phyloP scores from a whole-genome alignment of 2,329 filamentous ascomycete genomes.

The Geosmithia morbida region DNA sequence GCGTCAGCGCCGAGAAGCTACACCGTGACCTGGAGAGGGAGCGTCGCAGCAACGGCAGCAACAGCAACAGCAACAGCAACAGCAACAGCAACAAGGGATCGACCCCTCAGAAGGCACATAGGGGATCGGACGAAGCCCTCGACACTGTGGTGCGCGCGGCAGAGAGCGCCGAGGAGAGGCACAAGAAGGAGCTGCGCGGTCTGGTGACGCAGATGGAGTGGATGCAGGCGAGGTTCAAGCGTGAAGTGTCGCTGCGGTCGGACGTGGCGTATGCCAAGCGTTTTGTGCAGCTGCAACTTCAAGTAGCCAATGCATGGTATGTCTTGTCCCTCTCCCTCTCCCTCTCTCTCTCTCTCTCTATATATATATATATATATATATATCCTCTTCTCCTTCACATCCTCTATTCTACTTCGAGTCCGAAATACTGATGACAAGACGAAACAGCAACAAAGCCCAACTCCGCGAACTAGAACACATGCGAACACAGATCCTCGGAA shows the following conservation, averaged over 20 bases:
- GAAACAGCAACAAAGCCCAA: slow-evolving; percentile 74
- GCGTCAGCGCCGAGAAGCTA: slow-evolving; percentile 38
- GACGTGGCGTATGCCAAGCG: slow-evolving; percentile 79
- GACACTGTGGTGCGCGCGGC: slow-evolving; percentile 44
- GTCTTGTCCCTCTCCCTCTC: slow-evolving; percentile 22
- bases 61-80: slow-evolving; percentile 14
- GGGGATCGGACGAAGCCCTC: slow-evolving; percentile 34
- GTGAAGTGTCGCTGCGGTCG: slow-evolving; percentile 67
- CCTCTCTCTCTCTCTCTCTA: slow-evolving; percentile 1
- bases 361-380: not conserved
- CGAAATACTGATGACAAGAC: slow-evolving; percentile 7
- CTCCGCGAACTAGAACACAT: slow-evolving; percentile 75
- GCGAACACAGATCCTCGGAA: slow-evolving; percentile 30
- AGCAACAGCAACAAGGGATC: slow-evolving; percentile 16
- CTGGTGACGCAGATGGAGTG: slow-evolving; percentile 83
- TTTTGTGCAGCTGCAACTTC: slow-evolving; percentile 64
- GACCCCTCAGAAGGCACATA: slow-evolving; percentile 1
- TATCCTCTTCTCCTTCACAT: not conserved
- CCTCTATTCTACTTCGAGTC: too few species aligned
- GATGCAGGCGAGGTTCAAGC: slow-evolving; percentile 66
- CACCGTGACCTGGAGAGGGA: slow-evolving; percentile 33
- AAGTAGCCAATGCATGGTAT: slow-evolving; percentile 83
- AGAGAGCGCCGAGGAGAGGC: slow-evolving; percentile 50
- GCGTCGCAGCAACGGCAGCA: slow-evolving; percentile 13
- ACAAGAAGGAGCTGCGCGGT: slow-evolving; percentile 65